Evolutionary conservation across 805 yeast species (phyloP), one percentile per base, ranked within the genome.

Genomic region (Barnettozyma pratensis): DNA sequence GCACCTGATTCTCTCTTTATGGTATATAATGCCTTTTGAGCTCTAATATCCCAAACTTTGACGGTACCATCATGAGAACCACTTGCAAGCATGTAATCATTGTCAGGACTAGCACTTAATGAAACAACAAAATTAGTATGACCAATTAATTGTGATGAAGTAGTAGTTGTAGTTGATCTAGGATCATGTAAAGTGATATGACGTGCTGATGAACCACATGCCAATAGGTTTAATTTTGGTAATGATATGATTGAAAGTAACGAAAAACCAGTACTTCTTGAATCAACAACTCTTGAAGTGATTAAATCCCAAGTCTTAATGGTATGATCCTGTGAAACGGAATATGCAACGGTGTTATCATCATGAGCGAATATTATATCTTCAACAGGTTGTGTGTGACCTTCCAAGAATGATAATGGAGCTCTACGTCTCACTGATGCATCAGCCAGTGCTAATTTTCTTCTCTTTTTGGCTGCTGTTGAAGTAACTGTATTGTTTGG

Each of bases 41-140:
- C 85, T 62, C 99, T 81, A 8, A 92, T 78, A 66, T 92, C 99
- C 99, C 99, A 94, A 25, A 94, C 85, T 61, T 90, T 83, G 40
- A 85, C 92, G 1, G 96, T 87, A 28, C 98, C 97, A 67, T 94
- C 99, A 64, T 91, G 97, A n/a, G 97, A 88, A 10, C 85, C 96
- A 5, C 96, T 87, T 25, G 87, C 80, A 58, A 94, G 76, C 83
- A 88, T 81, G 68, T 87, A 83, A 44, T 83, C 87, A 62, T 83
- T 87, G 47, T 77, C 79, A 7, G 97, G 96, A 50, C 83, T 77
- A 5, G 85, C 78, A 30, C 84, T 79, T 55, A 94, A 71, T 2
- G 84, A 77, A 9, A 85, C 92, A 37, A 94, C 98, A 63, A 94
- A 91, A 68, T 91, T 92, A 40, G 85, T 79, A 66, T 94, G 99